phyloP scores from a whole-genome alignment of 2,329 filamentous ascomycete species.

The Diplodia corticola region DNA sequence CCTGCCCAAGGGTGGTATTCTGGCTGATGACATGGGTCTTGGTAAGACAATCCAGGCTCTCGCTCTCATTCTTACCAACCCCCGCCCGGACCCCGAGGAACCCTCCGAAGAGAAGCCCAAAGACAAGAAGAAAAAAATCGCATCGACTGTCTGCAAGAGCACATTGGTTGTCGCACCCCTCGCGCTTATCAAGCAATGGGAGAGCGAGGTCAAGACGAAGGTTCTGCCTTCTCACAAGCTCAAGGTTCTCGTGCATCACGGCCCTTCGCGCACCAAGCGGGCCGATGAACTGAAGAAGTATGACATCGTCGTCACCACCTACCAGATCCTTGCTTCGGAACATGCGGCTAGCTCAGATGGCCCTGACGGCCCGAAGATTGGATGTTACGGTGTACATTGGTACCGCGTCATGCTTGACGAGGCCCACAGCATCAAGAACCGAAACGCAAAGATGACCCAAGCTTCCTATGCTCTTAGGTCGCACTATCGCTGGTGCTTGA shows the following conservation, averaged over 20 bases:
- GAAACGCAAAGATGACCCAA: conserved; percentile 92
- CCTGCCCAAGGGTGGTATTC: conserved; percentile 86
- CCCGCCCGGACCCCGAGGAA: conserved; percentile 58
- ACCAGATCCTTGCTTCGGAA: conserved; percentile 92
- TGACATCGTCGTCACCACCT: conserved; percentile 96
- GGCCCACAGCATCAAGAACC: conserved; percentile 97
- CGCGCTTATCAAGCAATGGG: conserved; percentile 96
- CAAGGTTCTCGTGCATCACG: conserved; percentile 87
- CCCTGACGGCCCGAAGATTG: conserved; percentile 65
- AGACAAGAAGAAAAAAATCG: conserved; percentile 61
- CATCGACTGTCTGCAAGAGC: conserved; percentile 68
- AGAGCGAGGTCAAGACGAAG: conserved; percentile 84
- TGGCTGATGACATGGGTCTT: conserved; percentile 96
- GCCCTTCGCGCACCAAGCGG: conserved; percentile 77
- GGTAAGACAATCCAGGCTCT: conserved; percentile 97
- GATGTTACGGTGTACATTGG: conserved; percentile 91
- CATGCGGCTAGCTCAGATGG: conserved; percentile 68
- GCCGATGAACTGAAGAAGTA: conserved; percentile 76
- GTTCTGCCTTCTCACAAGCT: conserved; percentile 69
- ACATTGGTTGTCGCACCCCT: conserved; percentile 92
- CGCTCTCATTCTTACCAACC: conserved; percentile 80
- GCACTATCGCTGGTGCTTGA: conserved; percentile 93
- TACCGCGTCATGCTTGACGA: conserved; percentile 95
- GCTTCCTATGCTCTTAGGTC: conserved; percentile 82
- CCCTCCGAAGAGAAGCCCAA: conserved; percentile 52